A percentile compares a stretch with the other conserved stretches of the same genome.
Evolutionary conservation across 1,139 yeast species (phyloP).

Genomic region (Barnettozyma hawaiiensis): DNA sequence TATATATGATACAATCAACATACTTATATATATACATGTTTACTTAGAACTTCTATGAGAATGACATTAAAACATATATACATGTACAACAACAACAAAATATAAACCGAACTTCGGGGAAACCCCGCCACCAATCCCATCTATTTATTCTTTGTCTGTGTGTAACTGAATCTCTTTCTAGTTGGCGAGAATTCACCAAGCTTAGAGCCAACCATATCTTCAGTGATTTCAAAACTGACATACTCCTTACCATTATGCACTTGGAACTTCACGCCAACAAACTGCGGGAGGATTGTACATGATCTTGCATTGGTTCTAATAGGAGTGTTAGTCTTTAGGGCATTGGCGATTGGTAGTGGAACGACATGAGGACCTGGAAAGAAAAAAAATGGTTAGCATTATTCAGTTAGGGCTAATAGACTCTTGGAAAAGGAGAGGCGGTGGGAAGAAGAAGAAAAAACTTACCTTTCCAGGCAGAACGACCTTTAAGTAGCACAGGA

Average conservation of each 20-base stretch:
- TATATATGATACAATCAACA: not conserved
- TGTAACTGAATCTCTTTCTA: constrained; percentile 70
- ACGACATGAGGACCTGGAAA: constrained; percentile 83
- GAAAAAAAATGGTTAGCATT: too few species aligned
- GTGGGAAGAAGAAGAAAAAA: not conserved
- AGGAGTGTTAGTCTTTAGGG: constrained; percentile 73
- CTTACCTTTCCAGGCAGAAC: constrained; percentile 76
- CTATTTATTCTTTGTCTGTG: constrained; percentile 45
- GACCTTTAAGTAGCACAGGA: constrained; percentile 42
- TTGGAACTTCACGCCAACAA: constrained; percentile 90
- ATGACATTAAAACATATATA: not conserved
- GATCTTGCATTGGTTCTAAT: constrained; percentile 92
- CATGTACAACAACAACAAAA: not conserved
- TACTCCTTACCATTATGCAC: constrained; percentile 95
- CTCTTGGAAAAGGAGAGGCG: not conserved
- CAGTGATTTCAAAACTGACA: constrained; percentile 80
- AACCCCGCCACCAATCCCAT: too few species aligned
- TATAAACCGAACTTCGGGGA: too few species aligned
- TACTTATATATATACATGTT: not conserved
- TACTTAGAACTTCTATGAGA: not conserved
- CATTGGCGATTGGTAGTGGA: constrained; percentile 85
- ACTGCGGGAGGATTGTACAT: constrained; percentile 91
- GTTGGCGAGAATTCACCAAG: constrained; percentile 95
- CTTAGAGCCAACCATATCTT: constrained; percentile 97
- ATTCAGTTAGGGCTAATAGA: too few species aligned